Percentiles rank a stretch among this genome's conserved stretches.
phyloP scores from a whole-genome alignment of 306 rosid species.

The Acacia crassicarpa region DNA sequence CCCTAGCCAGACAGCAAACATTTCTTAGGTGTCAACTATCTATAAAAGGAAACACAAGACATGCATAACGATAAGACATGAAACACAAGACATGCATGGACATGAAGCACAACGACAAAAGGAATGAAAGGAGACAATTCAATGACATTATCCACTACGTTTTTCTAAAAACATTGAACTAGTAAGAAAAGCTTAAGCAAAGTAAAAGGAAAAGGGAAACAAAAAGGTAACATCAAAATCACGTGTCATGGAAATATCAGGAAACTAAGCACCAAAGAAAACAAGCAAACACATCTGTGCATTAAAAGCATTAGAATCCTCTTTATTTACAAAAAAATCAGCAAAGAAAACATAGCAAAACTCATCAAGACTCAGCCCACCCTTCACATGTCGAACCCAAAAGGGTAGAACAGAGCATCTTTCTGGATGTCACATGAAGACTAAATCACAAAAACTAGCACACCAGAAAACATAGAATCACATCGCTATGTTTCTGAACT shows the following conservation, averaged over 20 bases:
- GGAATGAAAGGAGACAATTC: background rate
- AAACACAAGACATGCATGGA: background rate
- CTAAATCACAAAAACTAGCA: background rate
- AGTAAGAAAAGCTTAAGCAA: too few species aligned
- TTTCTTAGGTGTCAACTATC: constrained; percentile 3
- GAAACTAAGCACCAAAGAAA: background rate
- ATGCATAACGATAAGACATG: background rate
- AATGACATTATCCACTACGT: background rate
- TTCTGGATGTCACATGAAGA: background rate
- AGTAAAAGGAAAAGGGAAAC: too few species aligned
- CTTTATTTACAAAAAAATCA: background rate
- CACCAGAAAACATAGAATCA: background rate
- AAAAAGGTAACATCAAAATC: background rate
- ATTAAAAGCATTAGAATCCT: background rate
- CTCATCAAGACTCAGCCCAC: background rate
- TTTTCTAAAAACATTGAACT: background rate
- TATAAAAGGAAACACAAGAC: background rate
- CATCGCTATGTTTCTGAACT: too few species aligned
- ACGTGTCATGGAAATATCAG: background rate
- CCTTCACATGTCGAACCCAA: background rate
- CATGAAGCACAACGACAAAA: background rate
- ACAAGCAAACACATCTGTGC: background rate
- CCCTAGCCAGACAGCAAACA: constrained; percentile 18
- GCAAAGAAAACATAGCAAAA: background rate
- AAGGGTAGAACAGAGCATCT: background rate